Base-by-base conservation (phyloP, 306 rosid genomes). In the Bauhinia variegata region DNA sequence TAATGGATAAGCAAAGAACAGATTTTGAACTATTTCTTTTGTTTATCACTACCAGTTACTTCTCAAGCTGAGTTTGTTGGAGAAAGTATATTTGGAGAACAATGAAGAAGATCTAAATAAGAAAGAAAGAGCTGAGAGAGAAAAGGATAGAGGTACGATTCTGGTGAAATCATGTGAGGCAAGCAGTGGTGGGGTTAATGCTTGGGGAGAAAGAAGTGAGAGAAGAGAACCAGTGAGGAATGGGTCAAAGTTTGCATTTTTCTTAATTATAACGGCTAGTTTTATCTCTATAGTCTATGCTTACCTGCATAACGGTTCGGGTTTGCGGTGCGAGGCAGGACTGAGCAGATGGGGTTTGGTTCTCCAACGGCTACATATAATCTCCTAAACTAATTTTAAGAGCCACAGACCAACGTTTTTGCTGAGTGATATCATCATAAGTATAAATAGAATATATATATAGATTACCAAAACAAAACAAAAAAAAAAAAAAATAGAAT, bases 221-320 rank as follows among this genome's bases (percentile, higher is more conserved):
- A 31, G 63, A 50, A 19, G 63, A 43, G 39, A 65, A 3, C 13
- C 66, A 71, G 64, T 73, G 31, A 49, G 67, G 54, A 79, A 79
- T 75, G 85, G 79, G 83, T 84, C 91, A 73, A 78, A 65, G 67
- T 46, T 65, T 72, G 63, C 65, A 72, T 63, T 14, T 68, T 73
- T 63, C 59, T 72, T 79, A 61, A 44, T 80, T 16, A 28, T 48
- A 91, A 91, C 97, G 96, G 96, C 95, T 91, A 88, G 80, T 80
- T 91, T 80, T 65, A 70, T 13, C 52, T 68, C 33, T n/a, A n/a
- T n/a, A n/a, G n/a, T 23, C 11, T 50, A 13, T 30, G 31, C 56
- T 2, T 70, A 46, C 51, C 16, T 58, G 65, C 48, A 51, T 39
- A 77, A 85, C 87, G 88, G 80, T 9, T 75, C 43, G 76, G 65